Evolutionary conservation across 345 rosid genomes (phyloP).

Genomic region (Bruguiera parviflora): DNA sequence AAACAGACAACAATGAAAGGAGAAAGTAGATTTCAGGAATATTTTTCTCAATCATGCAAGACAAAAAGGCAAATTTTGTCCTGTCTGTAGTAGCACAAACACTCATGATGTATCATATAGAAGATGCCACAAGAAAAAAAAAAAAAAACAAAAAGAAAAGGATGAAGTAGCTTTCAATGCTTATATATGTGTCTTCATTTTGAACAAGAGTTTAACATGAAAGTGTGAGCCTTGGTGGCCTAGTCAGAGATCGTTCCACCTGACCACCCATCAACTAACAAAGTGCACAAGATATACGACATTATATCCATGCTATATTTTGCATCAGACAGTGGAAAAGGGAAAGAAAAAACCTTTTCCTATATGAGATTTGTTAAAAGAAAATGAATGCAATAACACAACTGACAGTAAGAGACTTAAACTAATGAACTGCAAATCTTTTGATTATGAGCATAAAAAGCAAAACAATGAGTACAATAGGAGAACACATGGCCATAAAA

Average conservation of each 20-base stretch:
- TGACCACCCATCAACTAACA: neutral
- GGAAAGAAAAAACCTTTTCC: neutral
- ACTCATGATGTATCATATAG: no score
- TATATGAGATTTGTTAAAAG: no score
- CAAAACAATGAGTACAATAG: neutral
- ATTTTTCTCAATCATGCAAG: neutral
- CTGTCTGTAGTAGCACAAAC: no score
- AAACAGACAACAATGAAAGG: slow-evolving; percentile 4
- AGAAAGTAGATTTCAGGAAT: neutral
- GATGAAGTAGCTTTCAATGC: no score
- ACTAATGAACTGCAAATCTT: neutral
- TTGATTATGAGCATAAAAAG: neutral
- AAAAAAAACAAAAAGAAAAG: no score
- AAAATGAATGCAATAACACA: neutral
- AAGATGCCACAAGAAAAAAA: no score
- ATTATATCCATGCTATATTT: neutral
- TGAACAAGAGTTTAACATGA: no score
- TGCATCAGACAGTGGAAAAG: no score
- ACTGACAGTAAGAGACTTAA: neutral
- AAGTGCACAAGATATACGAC: neutral
- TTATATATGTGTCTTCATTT: no score
- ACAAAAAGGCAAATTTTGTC: no score
- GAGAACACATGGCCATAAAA: neutral
- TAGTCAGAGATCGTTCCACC: neutral
- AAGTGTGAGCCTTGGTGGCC: neutral